phyloP scores from a whole-genome alignment of 2,329 filamentous ascomycete species.

The Fusarium sp. region DNA sequence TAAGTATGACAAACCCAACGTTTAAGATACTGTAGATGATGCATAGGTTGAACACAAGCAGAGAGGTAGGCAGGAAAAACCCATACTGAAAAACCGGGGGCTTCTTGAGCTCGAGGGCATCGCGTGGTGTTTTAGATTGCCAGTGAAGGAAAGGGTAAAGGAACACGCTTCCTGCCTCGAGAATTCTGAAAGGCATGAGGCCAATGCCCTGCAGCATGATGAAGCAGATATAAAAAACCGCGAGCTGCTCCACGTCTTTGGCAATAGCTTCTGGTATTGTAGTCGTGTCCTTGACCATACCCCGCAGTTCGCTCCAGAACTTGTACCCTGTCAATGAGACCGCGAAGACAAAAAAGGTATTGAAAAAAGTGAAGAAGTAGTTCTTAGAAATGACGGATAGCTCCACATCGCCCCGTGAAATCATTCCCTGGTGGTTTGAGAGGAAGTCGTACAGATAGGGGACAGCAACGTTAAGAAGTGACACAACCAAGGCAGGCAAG shows the following conservation, averaged over 20 bases:
- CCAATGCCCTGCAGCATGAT: slow-evolving; percentile 95
- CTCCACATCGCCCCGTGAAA: slow-evolving; percentile 94
- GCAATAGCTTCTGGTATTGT: slow-evolving; percentile 83
- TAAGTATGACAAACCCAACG: slow-evolving; percentile 82
- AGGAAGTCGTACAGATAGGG: slow-evolving; percentile 96
- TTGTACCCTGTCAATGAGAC: slow-evolving; percentile 85
- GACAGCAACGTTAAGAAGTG: slow-evolving; percentile 88
- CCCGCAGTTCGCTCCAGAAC: slow-evolving; percentile 78
- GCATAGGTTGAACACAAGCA: slow-evolving; percentile 95
- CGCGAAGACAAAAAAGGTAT: slow-evolving; percentile 96
- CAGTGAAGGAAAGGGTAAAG: slow-evolving; percentile 86
- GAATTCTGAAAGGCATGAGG: slow-evolving; percentile 89
- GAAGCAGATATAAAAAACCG: slow-evolving; percentile 91
- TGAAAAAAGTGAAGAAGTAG: slow-evolving; percentile 99
- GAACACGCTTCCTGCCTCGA: slow-evolving; percentile 88
- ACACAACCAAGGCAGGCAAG: slow-evolving; percentile 86
- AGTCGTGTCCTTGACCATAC: slow-evolving; percentile 83
- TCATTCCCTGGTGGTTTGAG: slow-evolving; percentile 92
- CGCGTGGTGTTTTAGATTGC: slow-evolving; percentile 86
- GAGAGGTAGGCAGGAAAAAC: slow-evolving; percentile 92
- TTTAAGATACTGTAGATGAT: slow-evolving; percentile 92
- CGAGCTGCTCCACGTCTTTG: slow-evolving; percentile 77
- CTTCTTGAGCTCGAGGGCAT: slow-evolving; percentile 84
- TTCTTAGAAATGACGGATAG: slow-evolving; percentile 97
- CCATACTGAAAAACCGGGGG: slow-evolving; percentile 95